Conservation (phyloP, 139 green algal genomes). For the Volvox africanus region DNA sequence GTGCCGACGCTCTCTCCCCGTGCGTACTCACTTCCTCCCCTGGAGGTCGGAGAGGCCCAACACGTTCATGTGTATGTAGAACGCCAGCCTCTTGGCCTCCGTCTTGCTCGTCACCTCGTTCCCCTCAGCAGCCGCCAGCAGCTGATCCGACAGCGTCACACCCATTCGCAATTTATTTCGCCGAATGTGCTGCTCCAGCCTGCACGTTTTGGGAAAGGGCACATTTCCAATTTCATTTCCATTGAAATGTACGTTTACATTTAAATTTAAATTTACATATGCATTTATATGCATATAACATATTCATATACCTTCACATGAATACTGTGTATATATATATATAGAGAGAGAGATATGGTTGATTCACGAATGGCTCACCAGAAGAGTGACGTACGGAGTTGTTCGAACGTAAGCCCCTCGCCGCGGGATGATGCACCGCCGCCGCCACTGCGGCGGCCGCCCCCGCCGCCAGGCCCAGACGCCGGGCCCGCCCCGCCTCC, state of each 20-base stretch:
- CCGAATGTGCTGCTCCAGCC: conserved; percentile 76
- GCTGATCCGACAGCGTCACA: conserved; percentile 69
- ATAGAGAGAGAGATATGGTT: too few species aligned
- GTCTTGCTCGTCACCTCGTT: conserved; percentile 60
- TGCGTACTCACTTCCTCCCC: neutral
- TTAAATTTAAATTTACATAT: too few species aligned
- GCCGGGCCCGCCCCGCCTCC: too few species aligned
- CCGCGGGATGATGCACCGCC: neutral
- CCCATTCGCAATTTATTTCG: conserved; percentile 67
- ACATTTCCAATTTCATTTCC: too few species aligned
- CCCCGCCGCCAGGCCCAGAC: too few species aligned
- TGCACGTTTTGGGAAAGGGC: too few species aligned
- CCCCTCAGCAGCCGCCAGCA: conserved; percentile 49
- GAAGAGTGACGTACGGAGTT: conserved; percentile 36
- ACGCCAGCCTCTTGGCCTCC: conserved; percentile 75
- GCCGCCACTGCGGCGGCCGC: neutral
- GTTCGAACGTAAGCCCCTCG: neutral
- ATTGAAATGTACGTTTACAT: too few species aligned
- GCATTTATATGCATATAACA: too few species aligned
- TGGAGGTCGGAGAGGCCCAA: conserved; percentile 47
- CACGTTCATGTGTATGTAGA: conserved; percentile 79
- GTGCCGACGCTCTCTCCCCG: too few species aligned
- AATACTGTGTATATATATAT: too few species aligned
- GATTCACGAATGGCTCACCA: conserved; percentile 36
- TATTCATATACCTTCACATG: too few species aligned